Base-by-base conservation (phyloP, 345 rosid genomes). In the Passiflora organensis region DNA sequence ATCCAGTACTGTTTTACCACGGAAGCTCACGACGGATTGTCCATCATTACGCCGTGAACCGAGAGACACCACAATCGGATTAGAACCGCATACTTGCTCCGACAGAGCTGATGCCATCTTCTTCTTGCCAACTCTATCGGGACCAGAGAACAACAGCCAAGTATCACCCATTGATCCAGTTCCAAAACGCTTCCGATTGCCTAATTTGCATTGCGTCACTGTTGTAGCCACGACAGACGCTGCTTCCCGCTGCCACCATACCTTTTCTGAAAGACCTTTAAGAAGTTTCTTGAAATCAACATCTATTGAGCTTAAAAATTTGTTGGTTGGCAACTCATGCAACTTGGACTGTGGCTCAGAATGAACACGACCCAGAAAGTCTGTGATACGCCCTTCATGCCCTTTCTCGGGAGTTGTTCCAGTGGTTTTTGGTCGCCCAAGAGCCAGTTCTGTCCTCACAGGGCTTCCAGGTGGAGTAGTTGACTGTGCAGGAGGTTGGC, bases 221-320 rank as follows among this genome's bases (percentile, higher is more conserved):
- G 85, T 78, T 23, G 80, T 65, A n/a, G 97, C 95, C 51, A 89
- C 71, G 0, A 95, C 83, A 20, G 95, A 80, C 36, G 99, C 89
- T 23, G 99, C 97, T 18, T 93, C 97, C 17, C 62, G 78, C 74
- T 93, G 99, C 99, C 99, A 93, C 95, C 95, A 78, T 19, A 83
- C 95, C 65, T 77, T 83, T 62, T 84, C 91, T 0, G 51, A 36
- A 56, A 93, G 83, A 44, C 91, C 89, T 56, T 83, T 86, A 56
- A 85, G 81, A 36, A 93, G 89, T 76, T 77, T 80, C 83, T 93
- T 93, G 67, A 71, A 72, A 48, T 83, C 96, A 2, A 78, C 72
- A 65, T 89, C 98, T 19, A 74, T 50, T 0, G 78, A 43, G 55
- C 65, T 71, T 9, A 59, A 54, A 39, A 69, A 66, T 57, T 84